Conservation (phyloP, 371 early-diverging fungal species). For the Mortierella sp. region DNA sequence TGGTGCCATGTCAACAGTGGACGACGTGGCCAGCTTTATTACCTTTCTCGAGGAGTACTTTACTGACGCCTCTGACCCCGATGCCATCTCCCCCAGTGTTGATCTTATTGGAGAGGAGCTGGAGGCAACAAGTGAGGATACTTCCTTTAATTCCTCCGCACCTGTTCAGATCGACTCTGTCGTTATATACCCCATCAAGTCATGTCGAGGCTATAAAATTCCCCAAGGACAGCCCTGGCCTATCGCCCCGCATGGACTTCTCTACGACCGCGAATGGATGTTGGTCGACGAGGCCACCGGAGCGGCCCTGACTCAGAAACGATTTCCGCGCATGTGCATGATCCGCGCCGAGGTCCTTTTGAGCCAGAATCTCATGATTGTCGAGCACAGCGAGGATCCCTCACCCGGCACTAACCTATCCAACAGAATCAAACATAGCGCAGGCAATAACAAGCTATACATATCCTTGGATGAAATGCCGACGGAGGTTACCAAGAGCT, state of each 20-base stretch:
- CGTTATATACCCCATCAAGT: conserved; percentile 78
- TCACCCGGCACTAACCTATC: conserved; percentile 10
- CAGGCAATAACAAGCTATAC: conserved; percentile 24
- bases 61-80: conserved; percentile 50
- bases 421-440: conserved; percentile 23
- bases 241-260: conserved; percentile 67
- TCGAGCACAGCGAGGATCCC: conserved; percentile 18
- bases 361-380: conserved; percentile 48
- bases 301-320: conserved; percentile 67
- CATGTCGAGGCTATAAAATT: conserved; percentile 74
- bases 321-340: conserved; percentile 67
- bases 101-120: conserved; percentile 35
- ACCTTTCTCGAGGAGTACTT: conserved; percentile 69
- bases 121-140: conserved; percentile 1
- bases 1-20: conserved; percentile 71
- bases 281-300: conserved; percentile 67
- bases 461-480: conserved; percentile 55
- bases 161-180: conserved; percentile 37
- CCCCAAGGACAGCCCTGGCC: conserved; percentile 65
- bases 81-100: conserved; percentile 11
- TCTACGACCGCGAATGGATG: conserved; percentile 77
- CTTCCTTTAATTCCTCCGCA: not conserved
- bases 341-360: conserved; percentile 61
- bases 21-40: conserved; percentile 65
- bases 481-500: conserved; percentile 30